Conservation (phyloP, 176 grass and related monocot genomes). For the Poa pratensis region DNA sequence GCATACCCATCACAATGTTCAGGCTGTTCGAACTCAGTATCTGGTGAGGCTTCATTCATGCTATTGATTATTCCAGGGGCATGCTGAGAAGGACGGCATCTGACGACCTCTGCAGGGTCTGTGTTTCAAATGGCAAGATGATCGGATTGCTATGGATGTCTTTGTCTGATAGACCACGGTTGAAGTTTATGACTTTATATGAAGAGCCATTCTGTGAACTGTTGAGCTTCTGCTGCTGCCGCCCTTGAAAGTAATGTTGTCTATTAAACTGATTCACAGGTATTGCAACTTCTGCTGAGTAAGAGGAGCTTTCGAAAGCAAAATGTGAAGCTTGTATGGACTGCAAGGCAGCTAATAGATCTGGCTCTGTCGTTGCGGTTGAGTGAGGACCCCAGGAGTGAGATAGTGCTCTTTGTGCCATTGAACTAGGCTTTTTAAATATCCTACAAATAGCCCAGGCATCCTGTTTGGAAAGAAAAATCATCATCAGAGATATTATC, state of each 20-base stretch:
- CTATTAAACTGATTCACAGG: conserved; percentile 34
- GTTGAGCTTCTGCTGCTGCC: conserved; percentile 38
- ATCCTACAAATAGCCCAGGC: conserved; percentile 85
- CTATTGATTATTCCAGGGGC: conserved; percentile 51
- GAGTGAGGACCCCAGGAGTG: conserved; percentile 57
- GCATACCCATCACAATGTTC: conserved; percentile 46
- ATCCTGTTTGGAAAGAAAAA: conserved; percentile 65
- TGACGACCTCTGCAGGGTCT: conserved; percentile 38
- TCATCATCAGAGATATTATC: not conserved
- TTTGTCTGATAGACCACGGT: conserved; percentile 39
- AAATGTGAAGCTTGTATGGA: conserved; percentile 52
- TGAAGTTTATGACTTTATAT: conserved; percentile 50
- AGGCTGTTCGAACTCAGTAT: conserved; percentile 43
- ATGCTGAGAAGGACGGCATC: conserved; percentile 63
- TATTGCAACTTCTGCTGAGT: conserved; percentile 56
- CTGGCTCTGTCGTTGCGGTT: conserved; percentile 42
- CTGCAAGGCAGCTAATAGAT: conserved; percentile 49
- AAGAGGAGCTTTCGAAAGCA: conserved; percentile 56
- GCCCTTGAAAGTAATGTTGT: conserved; percentile 42
- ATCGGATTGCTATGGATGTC: conserved; percentile 44
- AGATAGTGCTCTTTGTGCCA: conserved; percentile 69
- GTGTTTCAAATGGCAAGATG: conserved; percentile 55
- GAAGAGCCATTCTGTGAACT: conserved; percentile 51
- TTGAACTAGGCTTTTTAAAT: conserved; percentile 81
- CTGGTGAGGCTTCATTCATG: conserved; percentile 41